Base-by-base conservation (phyloP, 2,329 filamentous ascomycete genomes). In the Acrocalymma vagum region DNA sequence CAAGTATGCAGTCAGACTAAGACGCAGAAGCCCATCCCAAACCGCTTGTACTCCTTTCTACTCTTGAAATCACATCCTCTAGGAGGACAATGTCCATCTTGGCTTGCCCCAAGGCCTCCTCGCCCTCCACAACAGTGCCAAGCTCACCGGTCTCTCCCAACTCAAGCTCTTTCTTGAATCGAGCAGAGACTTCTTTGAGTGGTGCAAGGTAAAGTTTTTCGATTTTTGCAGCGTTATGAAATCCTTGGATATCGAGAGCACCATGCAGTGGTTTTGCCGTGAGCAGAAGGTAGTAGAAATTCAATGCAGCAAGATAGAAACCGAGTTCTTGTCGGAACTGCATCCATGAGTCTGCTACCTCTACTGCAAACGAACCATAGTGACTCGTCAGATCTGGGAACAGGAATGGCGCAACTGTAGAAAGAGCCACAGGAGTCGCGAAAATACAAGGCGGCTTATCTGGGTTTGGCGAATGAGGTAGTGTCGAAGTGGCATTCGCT, bases 251-350 rank as follows among this genome's bases (percentile, higher is more conserved):
- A 22, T 76, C 73, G 1, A 84, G 65, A 2, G 60, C 58, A 14
- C 71, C 58, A 21, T 78, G 75, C 1, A 83, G 63, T 11, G 72
- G 67, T 9, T 70, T 57, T 1, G 80, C 80, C 2, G 72, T 73
- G 2, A 82, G 65, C 1, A 84, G 67, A 0, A 84, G 63, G 53
- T 80, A 83, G 53, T 83, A 78, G n/a, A 85, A 75, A 48, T 79
- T 84, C 21, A 85, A 69, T 1, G 75, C 73, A 1, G 80, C 75
- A 16, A 83, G 76, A 46, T 81, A 78, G 53, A 80, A 79, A 1
- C 72, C 72, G 23, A 81, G 67, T 14, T 81, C 78, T 24, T 77
- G 74, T 15, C 73, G 70, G 52, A 81, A 77, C 37, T 74, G 75
- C 44, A 71, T 61, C 65, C 71, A 72, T 2, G 55, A 47, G 10